These are phyloP conservation scores for Cucumis hystrix DNA, from an alignment of 306 rosid genomes.

Conservation along the genomic window DNA sequence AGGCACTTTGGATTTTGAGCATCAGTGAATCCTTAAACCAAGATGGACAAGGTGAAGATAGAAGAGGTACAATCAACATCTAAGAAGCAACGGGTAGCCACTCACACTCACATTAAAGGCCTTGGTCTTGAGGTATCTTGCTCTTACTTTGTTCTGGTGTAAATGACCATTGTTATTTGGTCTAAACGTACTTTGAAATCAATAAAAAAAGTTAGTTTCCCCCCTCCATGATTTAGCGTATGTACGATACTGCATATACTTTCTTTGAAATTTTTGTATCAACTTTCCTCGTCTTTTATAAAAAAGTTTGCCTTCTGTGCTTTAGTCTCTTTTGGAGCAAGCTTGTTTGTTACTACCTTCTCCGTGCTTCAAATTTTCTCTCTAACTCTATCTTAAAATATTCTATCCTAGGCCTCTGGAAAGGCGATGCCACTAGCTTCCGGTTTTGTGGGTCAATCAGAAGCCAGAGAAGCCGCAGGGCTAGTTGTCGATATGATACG, in stretches of 20 bases:
- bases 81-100: conserved; percentile 60
- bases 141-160: neutral
- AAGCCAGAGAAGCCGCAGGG: conserved; percentile 91
- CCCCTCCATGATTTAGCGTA: neutral
- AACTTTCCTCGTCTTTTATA: neutral
- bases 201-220: neutral
- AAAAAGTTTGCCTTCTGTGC: neutral
- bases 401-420: conserved; percentile 40
- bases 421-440: conserved; percentile 66
- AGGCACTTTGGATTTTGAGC: neutral
- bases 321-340: neutral
- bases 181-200: neutral
- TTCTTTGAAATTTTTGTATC: neutral
- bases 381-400: neutral
- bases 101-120: conserved; percentile 75
- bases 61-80: conserved; percentile 88
- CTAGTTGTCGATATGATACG: conserved; percentile 90
- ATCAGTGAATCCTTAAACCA: neutral
- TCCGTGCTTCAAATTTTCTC: neutral
- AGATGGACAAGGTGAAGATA: conserved; percentile 51
- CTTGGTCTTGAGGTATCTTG: conserved; percentile 72
- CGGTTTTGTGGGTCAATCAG: conserved; percentile 92
- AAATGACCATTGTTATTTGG: neutral
- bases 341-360: neutral
- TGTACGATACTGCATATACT: neutral